Conservation (phyloP, 306 rosid species). For the Acacia acuminata region DNA sequence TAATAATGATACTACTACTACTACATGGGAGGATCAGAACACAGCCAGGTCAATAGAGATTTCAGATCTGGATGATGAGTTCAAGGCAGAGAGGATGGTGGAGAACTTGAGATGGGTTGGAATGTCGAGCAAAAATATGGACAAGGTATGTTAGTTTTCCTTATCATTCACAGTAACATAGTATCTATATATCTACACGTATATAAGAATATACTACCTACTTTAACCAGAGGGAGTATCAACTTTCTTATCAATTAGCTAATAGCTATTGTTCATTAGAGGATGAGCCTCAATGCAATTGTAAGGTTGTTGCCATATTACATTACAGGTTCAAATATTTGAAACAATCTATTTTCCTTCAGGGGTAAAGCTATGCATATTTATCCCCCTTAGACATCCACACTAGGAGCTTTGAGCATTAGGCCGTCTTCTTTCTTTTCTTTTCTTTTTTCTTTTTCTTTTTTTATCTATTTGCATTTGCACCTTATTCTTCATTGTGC, state of each 20-base stretch:
- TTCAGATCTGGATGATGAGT: conserved; percentile 54
- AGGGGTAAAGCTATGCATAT: too few species aligned
- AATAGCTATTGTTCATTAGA: too few species aligned
- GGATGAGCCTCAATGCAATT: too few species aligned
- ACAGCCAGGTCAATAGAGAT: conserved; percentile 48
- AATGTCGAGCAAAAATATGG: conserved; percentile 62
- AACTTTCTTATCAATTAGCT: not conserved
- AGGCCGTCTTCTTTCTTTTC: accelerated
- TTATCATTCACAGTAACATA: not conserved
- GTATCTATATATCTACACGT: not conserved
- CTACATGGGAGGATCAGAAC: conserved; percentile 60
- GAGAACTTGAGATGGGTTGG: conserved; percentile 95
- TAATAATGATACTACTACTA: conserved; percentile 25
- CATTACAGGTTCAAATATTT: too few species aligned
- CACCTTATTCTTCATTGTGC: not conserved
- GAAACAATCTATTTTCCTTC: too few species aligned
- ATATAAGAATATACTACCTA: not conserved
- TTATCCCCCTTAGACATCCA: accelerated
- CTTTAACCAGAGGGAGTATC: too few species aligned
- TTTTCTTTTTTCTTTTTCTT: too few species aligned
- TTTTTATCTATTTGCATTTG: not conserved
- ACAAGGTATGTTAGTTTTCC: conserved; percentile 54
- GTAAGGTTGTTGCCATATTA: too few species aligned
- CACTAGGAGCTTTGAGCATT: accelerated
- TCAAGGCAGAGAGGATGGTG: conserved; percentile 46